A percentile compares a stretch with the other conserved stretches of the same genome.
Evolutionary conservation across 202 grass and related monocot genomes (phyloP).

Genomic region (Carex arenaria): DNA sequence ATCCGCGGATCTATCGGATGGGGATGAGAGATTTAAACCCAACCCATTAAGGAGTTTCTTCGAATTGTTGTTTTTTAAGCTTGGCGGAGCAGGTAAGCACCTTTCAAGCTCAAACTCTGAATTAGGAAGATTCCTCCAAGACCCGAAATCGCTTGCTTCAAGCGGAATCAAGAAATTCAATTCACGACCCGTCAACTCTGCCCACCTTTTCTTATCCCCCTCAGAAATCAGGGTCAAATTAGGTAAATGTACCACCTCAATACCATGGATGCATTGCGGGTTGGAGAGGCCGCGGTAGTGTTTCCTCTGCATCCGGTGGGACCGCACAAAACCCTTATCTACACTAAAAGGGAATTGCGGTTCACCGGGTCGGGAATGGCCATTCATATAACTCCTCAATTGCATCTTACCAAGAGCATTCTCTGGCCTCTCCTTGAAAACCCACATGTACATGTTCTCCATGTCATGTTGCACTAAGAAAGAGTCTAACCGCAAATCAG

Average conservation of each 20-base stretch:
- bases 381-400: conserved; percentile 97
- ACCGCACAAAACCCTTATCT: conserved; percentile 82
- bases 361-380: conserved; percentile 73
- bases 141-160: conserved; percentile 88
- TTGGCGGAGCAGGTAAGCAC: conserved; percentile 35
- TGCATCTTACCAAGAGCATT: conserved; percentile 99
- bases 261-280: conserved; percentile 96
- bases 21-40: conserved; percentile 73
- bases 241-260: conserved; percentile 69
- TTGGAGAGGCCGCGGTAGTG: conserved; percentile 93
- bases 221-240: conserved; percentile 58
- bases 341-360: conserved; percentile 86
- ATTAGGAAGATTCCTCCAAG: conserved; percentile 80
- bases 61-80: conserved; percentile 34
- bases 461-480: conserved; percentile 99
- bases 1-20: conserved; percentile 61
- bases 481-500: conserved; percentile 80
- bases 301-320: conserved; percentile 94
- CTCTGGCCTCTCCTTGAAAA: conserved; percentile 90
- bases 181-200: conserved; percentile 80
- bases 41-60: conserved; percentile 73
- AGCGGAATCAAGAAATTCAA: conserved; percentile 67
- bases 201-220: conserved; percentile 78
- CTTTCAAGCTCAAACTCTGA: conserved; percentile 81
- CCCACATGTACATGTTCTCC: conserved; percentile 99